Conservation (phyloP, 192 early-diverging fungal genomes). For the Gonapodya sp. region DNA sequence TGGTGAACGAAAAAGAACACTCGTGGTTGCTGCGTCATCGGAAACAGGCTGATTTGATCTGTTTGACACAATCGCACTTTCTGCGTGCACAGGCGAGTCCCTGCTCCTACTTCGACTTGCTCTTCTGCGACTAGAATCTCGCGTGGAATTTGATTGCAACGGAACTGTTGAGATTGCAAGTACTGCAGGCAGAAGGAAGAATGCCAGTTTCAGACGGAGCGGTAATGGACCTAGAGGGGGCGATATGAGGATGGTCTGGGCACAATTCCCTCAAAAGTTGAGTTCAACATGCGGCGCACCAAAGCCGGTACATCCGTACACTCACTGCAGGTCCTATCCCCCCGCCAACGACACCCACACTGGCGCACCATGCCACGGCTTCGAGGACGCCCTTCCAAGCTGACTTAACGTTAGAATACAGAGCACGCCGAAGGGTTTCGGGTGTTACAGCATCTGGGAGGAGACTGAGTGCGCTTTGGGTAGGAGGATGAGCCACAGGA, state of each 20-base stretch:
- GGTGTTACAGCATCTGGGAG: background rate
- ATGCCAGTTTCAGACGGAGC: background rate
- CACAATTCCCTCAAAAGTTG: too few species aligned
- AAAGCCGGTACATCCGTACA: background rate
- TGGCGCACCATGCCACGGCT: background rate
- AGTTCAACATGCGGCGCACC: too few species aligned
- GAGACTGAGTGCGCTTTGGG: background rate
- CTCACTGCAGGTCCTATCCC: background rate
- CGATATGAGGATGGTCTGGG: background rate
- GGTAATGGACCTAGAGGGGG: background rate
- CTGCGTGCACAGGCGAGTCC: too few species aligned
- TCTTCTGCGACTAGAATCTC: too few species aligned
- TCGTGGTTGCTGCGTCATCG: too few species aligned
- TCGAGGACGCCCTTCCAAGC: background rate
- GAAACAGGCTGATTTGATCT: too few species aligned
- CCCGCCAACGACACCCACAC: background rate
- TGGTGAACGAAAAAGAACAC: too few species aligned
- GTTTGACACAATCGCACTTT: too few species aligned
- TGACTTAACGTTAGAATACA: background rate
- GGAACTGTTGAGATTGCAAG: too few species aligned
- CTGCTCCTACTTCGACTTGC: too few species aligned
- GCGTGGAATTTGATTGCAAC: too few species aligned
- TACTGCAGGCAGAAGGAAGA: background rate
- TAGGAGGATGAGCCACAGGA: background rate
- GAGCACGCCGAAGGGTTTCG: background rate